A percentile compares a stretch with the other conserved stretches of the same genome.
These are phyloP conservation scores for Hibiscus syriacus DNA, from an alignment of 345 rosid genomes.

Conservation along the genomic window DNA sequence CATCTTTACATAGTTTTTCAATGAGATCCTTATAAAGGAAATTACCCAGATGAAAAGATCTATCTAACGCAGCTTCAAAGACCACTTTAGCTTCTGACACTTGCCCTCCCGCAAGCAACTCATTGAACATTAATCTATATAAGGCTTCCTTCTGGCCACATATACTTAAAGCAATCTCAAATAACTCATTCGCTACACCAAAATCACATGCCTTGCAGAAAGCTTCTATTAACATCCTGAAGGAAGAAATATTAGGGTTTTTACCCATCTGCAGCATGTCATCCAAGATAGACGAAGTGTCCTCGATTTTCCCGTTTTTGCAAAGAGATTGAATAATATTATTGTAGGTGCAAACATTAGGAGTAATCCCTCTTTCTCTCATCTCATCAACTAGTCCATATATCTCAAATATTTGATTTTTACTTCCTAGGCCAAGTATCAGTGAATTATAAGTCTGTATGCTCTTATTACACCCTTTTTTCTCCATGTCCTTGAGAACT, in stretches of 20 bases:
- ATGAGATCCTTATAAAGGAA: too few relatives aligned
- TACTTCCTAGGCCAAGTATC: conserved; percentile 69
- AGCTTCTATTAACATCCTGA: conserved; percentile 64
- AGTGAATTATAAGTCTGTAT: conserved; percentile 81
- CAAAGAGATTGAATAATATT: conserved; percentile 68
- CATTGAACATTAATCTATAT: conserved; percentile 73
- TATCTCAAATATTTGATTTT: conserved; percentile 83
- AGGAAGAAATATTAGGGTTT: conserved; percentile 60
- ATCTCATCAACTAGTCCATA: conserved; percentile 92
- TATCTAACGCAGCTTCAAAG: too few relatives aligned
- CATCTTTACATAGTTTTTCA: too few relatives aligned
- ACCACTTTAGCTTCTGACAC: conserved; percentile 50
- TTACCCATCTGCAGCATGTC: conserved; percentile 82
- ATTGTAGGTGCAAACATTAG: conserved; percentile 73
- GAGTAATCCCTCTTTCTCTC: conserved; percentile 81
- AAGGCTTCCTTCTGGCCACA: conserved; percentile 85
- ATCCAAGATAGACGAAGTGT: conserved; percentile 63
- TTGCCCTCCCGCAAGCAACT: conserved; percentile 59
- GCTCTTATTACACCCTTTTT: conserved; percentile 71
- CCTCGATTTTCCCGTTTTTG: conserved; percentile 68
- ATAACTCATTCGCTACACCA: conserved; percentile 57
- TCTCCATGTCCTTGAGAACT: conserved; percentile 97
- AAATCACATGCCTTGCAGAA: conserved; percentile 63
- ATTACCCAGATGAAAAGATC: too few relatives aligned
- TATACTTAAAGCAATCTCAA: conserved; percentile 62